Percentiles rank a stretch among this genome's conserved stretches.
Conservation (phyloP, 2,329 filamentous ascomycete genomes). For the Epichloe coenophiala region DNA sequence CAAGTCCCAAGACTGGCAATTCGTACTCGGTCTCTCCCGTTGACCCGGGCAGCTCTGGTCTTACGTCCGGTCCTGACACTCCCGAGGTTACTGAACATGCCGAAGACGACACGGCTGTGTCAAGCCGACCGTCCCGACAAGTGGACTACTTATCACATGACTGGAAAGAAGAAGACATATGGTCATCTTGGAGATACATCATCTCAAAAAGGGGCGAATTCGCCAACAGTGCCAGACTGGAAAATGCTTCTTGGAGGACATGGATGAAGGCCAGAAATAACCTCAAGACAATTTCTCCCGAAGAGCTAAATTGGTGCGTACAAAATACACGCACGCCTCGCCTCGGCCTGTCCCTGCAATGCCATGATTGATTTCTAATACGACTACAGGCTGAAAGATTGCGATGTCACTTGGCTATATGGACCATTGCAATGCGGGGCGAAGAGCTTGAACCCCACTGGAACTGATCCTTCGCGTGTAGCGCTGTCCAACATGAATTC, state of each 20-base stretch:
- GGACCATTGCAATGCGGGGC: slow-evolving; percentile 72
- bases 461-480: slow-evolving; percentile 27
- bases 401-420: slow-evolving; percentile 95
- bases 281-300: slow-evolving; percentile 75
- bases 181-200: slow-evolving; percentile 93
- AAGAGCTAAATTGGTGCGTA: slow-evolving; percentile 81
- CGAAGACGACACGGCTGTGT: slow-evolving; percentile 68
- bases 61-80: slow-evolving; percentile 43
- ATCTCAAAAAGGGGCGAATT: slow-evolving; percentile 67
- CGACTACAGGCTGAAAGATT: slow-evolving; percentile 75
- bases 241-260: slow-evolving; percentile 94
- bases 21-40: slow-evolving; percentile 39
- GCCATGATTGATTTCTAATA: slow-evolving; percentile 14
- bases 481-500: slow-evolving; percentile 44
- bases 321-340: background rate
- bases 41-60: slow-evolving; percentile 37
- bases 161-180: slow-evolving; percentile 92
- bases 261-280: slow-evolving; percentile 91
- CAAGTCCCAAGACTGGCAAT: slow-evolving; percentile 35
- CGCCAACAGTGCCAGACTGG: slow-evolving; percentile 66
- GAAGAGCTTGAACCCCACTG: slow-evolving; percentile 36
- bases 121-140: slow-evolving; percentile 65
- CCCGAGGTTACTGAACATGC: slow-evolving; percentile 45
- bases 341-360: background rate
- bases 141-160: slow-evolving; percentile 93